Percentiles rank a stretch among this genome's conserved stretches.
These are phyloP conservation scores for Potentilla sterilis DNA, from an alignment of 306 rosid species.

Conservation along the genomic window DNA sequence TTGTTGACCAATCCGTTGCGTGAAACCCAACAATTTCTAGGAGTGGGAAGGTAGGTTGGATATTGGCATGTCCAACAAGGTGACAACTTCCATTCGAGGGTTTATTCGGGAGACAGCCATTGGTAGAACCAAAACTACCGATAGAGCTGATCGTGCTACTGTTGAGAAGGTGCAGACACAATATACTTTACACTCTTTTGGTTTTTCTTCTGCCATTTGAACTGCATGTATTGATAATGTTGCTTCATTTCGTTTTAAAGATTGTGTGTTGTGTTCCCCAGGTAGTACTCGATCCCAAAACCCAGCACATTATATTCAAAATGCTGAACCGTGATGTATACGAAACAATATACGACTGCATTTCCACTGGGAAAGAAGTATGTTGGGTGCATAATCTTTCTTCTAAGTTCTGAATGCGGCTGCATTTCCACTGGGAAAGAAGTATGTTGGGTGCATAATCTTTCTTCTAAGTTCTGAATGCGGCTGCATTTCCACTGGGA, in stretches of 20 bases:
- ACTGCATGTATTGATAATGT: not conserved
- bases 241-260: not conserved
- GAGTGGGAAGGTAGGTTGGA: constrained; percentile 88
- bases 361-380: constrained; percentile 92
- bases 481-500: too few relatives aligned
- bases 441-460: too few relatives aligned
- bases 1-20: too few relatives aligned
- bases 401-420: too few relatives aligned
- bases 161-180: constrained; percentile 68
- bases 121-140: constrained; percentile 79
- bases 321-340: constrained; percentile 71
- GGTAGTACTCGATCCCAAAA: constrained; percentile 90
- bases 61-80: constrained; percentile 81
- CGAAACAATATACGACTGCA: constrained; percentile 58
- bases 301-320: constrained; percentile 73
- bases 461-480: too few relatives aligned
- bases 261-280: constrained; percentile 30
- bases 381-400: constrained; percentile 16
- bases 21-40: too few relatives aligned
- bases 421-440: too few relatives aligned
- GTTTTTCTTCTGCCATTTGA: not conserved
- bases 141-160: constrained; percentile 89
- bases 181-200: not conserved
- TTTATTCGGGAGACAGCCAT: constrained; percentile 71
- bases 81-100: constrained; percentile 79